Evolutionary conservation across 2,329 filamentous ascomycete species (phyloP).

Genomic region (Colletotrichum simmondsii): DNA sequence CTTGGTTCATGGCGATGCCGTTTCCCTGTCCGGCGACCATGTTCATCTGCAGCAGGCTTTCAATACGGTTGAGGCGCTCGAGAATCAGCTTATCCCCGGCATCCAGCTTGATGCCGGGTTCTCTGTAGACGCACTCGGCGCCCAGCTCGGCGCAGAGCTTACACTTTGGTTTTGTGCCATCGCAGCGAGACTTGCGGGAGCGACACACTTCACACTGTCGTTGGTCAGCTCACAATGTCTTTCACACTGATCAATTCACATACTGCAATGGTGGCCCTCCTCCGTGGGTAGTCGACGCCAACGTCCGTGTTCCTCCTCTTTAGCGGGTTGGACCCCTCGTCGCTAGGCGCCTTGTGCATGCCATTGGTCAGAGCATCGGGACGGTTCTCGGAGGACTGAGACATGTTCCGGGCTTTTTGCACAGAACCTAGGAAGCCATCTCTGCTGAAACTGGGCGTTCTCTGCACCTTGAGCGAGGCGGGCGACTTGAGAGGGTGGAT

Average conservation of each 20-base stretch:
- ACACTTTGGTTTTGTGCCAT: slow-evolving; percentile 84
- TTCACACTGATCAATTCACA: slow-evolving; percentile 42
- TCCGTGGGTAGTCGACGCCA: slow-evolving; percentile 71
- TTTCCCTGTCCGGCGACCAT: slow-evolving; percentile 63
- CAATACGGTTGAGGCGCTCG: slow-evolving; percentile 81
- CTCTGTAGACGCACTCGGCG: slow-evolving; percentile 85
- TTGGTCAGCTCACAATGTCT: slow-evolving; percentile 10
- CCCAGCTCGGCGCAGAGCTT: slow-evolving; percentile 85
- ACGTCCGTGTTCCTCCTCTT: slow-evolving; percentile 72
- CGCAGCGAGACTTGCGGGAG: slow-evolving; percentile 82
- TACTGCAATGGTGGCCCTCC: slow-evolving; percentile 75
- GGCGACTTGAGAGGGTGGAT: slow-evolving; percentile 62
- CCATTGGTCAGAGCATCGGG: slow-evolving; percentile 55
- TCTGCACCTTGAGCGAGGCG: slow-evolving; percentile 57
- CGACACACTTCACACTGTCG: slow-evolving; percentile 83
- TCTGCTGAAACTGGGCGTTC: slow-evolving; percentile 62
- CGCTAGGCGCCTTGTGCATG: slow-evolving; percentile 55
- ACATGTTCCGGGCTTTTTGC: slow-evolving; percentile 65
- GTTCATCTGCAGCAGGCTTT: slow-evolving; percentile 80
- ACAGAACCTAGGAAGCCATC: slow-evolving; percentile 65
- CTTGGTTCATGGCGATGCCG: slow-evolving; percentile 66
- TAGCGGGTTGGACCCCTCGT: slow-evolving; percentile 67
- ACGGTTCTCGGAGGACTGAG: slow-evolving; percentile 63
- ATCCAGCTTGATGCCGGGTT: slow-evolving; percentile 88
- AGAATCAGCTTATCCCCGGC: slow-evolving; percentile 88